Percentiles rank a stretch among this genome's conserved stretches.
These are phyloP conservation scores for Juncus effusus DNA, from an alignment of 176 grass and related monocot species.

Conservation along the genomic window DNA sequence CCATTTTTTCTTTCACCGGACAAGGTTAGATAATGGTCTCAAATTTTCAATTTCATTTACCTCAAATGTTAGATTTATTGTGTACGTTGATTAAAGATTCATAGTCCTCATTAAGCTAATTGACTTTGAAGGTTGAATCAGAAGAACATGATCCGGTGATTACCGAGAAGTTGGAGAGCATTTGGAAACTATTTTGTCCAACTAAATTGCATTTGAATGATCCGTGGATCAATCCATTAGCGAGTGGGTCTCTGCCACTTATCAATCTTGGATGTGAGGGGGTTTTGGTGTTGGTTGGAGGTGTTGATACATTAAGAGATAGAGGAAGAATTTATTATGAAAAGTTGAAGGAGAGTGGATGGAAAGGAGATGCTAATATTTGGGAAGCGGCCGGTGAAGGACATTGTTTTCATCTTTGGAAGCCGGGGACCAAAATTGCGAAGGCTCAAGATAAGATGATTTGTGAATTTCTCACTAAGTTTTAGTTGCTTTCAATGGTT, in stretches of 20 bases:
- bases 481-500: not conserved
- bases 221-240: conserved; percentile 44
- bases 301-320: conserved; percentile 31
- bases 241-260: conserved; percentile 14
- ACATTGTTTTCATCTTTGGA: conserved; percentile 37
- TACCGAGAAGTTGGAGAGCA: conserved; percentile 22
- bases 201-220: conserved; percentile 36
- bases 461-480: conserved; percentile 5
- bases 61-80: too few relatives aligned
- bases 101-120: too few relatives aligned
- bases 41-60: too few relatives aligned
- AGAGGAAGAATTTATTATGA: conserved; percentile 42
- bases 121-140: not conserved
- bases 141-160: not conserved
- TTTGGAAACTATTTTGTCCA: conserved; percentile 58
- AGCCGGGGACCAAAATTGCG: conserved; percentile 35
- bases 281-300: conserved; percentile 47
- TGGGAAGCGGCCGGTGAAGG: conserved; percentile 33
- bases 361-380: conserved; percentile 36
- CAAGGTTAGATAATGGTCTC: not conserved
- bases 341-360: conserved; percentile 37
- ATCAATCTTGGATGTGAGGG: conserved; percentile 31
- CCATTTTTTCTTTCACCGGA: conserved; percentile 1
- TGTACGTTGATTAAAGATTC: too few relatives aligned
- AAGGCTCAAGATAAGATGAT: conserved; percentile 7